Evolutionary conservation across 2,329 filamentous ascomycete species (phyloP).

Genomic region (Stachybotrys elegans): DNA sequence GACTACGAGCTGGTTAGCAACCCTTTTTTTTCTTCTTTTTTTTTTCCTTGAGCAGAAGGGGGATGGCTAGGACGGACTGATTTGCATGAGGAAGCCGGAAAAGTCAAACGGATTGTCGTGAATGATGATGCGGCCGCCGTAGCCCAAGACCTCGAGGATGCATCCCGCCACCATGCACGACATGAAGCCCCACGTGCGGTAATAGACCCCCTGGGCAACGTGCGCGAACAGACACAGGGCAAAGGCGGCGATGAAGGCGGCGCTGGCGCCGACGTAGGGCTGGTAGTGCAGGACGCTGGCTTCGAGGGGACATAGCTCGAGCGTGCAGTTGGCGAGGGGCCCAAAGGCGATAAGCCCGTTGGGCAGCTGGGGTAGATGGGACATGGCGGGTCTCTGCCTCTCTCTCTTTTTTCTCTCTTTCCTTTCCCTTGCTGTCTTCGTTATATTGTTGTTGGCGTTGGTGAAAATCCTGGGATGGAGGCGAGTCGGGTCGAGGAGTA

Average conservation of each 20-base stretch:
- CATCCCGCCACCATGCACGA: slow-evolving; percentile 48
- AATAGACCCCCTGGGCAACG: slow-evolving; percentile 30
- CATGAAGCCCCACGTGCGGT: slow-evolving; percentile 38
- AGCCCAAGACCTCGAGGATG: slow-evolving; percentile 54
- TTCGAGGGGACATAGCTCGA: slow-evolving; percentile 38
- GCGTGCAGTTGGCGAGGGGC: slow-evolving; percentile 39
- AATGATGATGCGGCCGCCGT: slow-evolving; percentile 51
- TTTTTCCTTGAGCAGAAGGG: too few relatives aligned
- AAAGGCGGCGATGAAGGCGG: slow-evolving; percentile 34
- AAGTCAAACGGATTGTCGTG: slow-evolving; percentile 52
- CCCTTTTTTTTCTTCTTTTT: too few relatives aligned
- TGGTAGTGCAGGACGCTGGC: slow-evolving; percentile 35
- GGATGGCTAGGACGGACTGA: slow-evolving; percentile 45
- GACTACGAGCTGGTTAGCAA: slow-evolving; percentile 16
- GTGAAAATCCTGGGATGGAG: too few relatives aligned
- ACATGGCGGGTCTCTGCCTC: too few relatives aligned
- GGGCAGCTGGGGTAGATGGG: too few relatives aligned
- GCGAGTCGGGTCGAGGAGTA: too few relatives aligned
- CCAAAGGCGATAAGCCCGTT: slow-evolving; percentile 27
- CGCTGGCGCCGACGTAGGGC: slow-evolving; percentile 39
- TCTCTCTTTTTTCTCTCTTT: too few relatives aligned
- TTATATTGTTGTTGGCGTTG: too few relatives aligned
- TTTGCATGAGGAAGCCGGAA: slow-evolving; percentile 58
- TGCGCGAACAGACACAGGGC: slow-evolving; percentile 38
- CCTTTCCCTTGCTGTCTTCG: too few relatives aligned